Evolutionary conservation across 1,139 yeast species (phyloP).

Genomic region (Scheffersomyces titani): DNA sequence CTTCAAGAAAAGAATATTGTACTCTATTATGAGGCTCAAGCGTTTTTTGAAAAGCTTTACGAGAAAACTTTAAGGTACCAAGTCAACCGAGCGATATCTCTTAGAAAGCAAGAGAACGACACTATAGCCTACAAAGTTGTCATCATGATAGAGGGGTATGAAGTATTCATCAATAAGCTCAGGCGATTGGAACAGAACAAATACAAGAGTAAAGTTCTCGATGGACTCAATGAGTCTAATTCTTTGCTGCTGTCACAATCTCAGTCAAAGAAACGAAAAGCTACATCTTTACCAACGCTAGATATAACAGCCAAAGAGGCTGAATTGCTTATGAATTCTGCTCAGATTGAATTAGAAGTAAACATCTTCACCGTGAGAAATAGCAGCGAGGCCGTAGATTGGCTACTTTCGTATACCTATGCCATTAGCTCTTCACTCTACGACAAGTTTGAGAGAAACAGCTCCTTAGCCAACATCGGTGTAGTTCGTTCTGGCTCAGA

Average conservation of each 20-base stretch:
- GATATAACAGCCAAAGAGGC: constrained; percentile 41
- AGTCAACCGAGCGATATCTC: constrained; percentile 20
- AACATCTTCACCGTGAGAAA: constrained; percentile 52
- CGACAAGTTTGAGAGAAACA: constrained; percentile 57
- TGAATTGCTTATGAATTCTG: constrained; percentile 25
- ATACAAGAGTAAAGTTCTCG: constrained; percentile 43
- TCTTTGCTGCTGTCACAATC: neutral
- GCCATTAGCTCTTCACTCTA: constrained; percentile 54
- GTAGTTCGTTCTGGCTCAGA: constrained; percentile 56
- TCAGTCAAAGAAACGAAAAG: constrained; percentile 1
- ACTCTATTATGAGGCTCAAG: constrained; percentile 48
- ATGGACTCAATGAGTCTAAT: constrained; percentile 13
- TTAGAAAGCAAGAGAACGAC: constrained; percentile 12
- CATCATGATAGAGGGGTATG: constrained; percentile 52
- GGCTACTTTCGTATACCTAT: constrained; percentile 59
- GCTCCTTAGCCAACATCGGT: constrained; percentile 54
- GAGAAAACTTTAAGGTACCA: constrained; percentile 22
- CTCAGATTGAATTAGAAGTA: constrained; percentile 34
- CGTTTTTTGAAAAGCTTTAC: constrained; percentile 38
- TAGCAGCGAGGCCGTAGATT: constrained; percentile 47
- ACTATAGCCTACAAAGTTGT: constrained; percentile 25
- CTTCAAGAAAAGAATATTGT: constrained; percentile 45
- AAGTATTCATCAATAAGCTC: constrained; percentile 43
- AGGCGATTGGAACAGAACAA: constrained; percentile 46
- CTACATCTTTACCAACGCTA: neutral